Evolutionary conservation across 1,284 basidiomycete species (phyloP), one percentile per base, ranked within the genome.

Genomic region (Malassezia sympodialis): DNA sequence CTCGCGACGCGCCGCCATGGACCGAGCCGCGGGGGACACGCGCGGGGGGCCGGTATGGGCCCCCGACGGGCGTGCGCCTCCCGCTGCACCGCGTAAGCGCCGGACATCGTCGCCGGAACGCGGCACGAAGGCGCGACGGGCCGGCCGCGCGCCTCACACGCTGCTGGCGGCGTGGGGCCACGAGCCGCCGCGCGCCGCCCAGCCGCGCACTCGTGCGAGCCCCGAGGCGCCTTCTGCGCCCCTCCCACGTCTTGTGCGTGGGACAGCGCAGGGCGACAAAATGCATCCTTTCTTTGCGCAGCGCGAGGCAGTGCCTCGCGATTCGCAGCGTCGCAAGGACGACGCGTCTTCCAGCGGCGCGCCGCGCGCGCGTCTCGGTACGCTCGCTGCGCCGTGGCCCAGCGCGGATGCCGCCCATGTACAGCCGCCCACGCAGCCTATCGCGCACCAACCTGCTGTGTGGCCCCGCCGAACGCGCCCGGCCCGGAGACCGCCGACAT

Each of bases 211-310:
- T n/a, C 23, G 26, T 15, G 17, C 8, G 10, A 30, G 26, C 11
- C 2, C 39, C 12, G 24, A 2, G 17, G 8, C 6, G 24, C 17
- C n/a, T 14, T 31, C 27, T 8, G 32, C 34, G 49, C 48, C 54
- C 2, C 27, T 51, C 11, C 43, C 37, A 27, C 54, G 55, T 28
- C 23, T 40, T 10, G 56, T 58, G 51, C 56, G 56, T 11, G 56
- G 56, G 7, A 53, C 51, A 12, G n/a, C 43, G 10, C 23, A 34
- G 15, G 28, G 31, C 28, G 46, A 27, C n/a, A 24, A 23, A 17
- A 28, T 15, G 42, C 56, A 58, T 26, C 51, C 56, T 2, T 54
- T 58, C 14, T 58, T 58, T 37, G 46, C 56, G 14, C 42, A 58
- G 47, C 51, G 56, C 27, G 28, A 39, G 26, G 30, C 51, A 0